These are phyloP conservation scores for Xylariomycetidae sp. DNA, from an alignment of 2,329 filamentous ascomycete genomes.

Conservation along the genomic window DNA sequence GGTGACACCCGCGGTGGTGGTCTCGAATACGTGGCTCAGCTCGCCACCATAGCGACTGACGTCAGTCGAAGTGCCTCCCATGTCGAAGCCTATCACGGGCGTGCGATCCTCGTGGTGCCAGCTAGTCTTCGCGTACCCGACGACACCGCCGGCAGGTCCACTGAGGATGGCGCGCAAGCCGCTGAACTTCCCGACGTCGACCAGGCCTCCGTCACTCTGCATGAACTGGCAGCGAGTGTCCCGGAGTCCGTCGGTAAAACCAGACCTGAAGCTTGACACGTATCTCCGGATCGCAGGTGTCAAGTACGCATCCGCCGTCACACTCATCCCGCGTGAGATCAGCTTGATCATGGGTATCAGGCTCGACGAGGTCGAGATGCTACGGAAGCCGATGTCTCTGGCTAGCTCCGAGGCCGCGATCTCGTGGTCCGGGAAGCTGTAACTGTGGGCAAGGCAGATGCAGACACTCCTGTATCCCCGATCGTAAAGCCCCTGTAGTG, in stretches of 20 bases:
- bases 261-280: slow-evolving; percentile 12
- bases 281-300: slow-evolving; percentile 15
- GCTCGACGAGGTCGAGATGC: slow-evolving; percentile 15
- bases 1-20: slow-evolving; percentile 56
- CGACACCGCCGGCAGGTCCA: slow-evolving; percentile 71
- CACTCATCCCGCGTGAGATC: slow-evolving; percentile 14
- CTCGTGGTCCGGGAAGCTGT: slow-evolving; percentile 63
- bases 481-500: slow-evolving; percentile 6
- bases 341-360: slow-evolving; percentile 18
- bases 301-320: slow-evolving; percentile 16
- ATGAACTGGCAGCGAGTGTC: slow-evolving; percentile 21
- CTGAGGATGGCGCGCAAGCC: slow-evolving; percentile 65
- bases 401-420: slow-evolving; percentile 55
- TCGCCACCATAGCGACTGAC: slow-evolving; percentile 58
- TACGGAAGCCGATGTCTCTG: slow-evolving; percentile 21
- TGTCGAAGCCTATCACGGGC: slow-evolving; percentile 73
- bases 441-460: slow-evolving; percentile 49
- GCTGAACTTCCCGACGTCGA: slow-evolving; percentile 57
- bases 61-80: slow-evolving; percentile 70
- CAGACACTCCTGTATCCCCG: slow-evolving; percentile 10
- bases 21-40: slow-evolving; percentile 30
- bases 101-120: slow-evolving; percentile 54
- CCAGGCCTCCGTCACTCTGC: slow-evolving; percentile 36
- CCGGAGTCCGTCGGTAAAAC: slow-evolving; percentile 6
- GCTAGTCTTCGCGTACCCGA: slow-evolving; percentile 68